Percentiles rank a stretch among this genome's conserved stretches.
phyloP scores from a whole-genome alignment of 2,329 filamentous ascomycete genomes.

The Hypoxylon sp. region DNA sequence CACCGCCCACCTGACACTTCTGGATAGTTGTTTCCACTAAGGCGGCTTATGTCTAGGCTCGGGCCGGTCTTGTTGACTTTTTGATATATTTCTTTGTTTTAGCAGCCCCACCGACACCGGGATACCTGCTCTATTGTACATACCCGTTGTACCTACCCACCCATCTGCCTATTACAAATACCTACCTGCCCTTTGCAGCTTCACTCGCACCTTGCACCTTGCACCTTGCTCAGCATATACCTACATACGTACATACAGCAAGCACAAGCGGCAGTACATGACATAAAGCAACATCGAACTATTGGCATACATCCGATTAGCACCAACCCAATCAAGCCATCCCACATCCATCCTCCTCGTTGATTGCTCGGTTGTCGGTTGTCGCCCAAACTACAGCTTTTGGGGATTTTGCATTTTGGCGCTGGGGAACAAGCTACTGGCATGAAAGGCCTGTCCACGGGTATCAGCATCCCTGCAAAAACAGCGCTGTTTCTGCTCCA shows the following conservation, averaged over 20 bases:
- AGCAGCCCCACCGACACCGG: constrained; percentile 26
- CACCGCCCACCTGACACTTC: constrained; percentile 30
- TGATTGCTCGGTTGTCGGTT: constrained; percentile 30
- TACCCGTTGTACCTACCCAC: constrained; percentile 15
- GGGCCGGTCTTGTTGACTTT: constrained; percentile 36
- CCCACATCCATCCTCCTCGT: constrained; percentile 26
- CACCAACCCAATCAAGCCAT: constrained; percentile 32
- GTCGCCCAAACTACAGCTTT: constrained; percentile 29
- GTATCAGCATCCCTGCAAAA: constrained; percentile 40
- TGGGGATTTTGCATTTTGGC: constrained; percentile 21
- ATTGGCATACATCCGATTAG: constrained; percentile 22
- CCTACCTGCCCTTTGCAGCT: constrained; percentile 8
- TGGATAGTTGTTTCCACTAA: constrained; percentile 20
- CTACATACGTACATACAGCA: background rate
- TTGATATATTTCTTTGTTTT: constrained; percentile 9
- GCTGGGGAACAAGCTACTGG: constrained; percentile 22
- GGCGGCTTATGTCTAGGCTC: constrained; percentile 34
- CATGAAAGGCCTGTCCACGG: constrained; percentile 15
- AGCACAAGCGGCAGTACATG: no score
- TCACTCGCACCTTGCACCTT: background rate
- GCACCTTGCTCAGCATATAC: constrained; percentile 1
- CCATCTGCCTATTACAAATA: constrained; percentile 25
- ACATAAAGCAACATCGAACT: constrained; percentile 1
- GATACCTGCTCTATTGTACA: constrained; percentile 16
- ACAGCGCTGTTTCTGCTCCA: constrained; percentile 18